These are phyloP conservation scores for Pisolithus microcarpus DNA, from an alignment of 768 basidiomycete genomes.

Conservation along the genomic window DNA sequence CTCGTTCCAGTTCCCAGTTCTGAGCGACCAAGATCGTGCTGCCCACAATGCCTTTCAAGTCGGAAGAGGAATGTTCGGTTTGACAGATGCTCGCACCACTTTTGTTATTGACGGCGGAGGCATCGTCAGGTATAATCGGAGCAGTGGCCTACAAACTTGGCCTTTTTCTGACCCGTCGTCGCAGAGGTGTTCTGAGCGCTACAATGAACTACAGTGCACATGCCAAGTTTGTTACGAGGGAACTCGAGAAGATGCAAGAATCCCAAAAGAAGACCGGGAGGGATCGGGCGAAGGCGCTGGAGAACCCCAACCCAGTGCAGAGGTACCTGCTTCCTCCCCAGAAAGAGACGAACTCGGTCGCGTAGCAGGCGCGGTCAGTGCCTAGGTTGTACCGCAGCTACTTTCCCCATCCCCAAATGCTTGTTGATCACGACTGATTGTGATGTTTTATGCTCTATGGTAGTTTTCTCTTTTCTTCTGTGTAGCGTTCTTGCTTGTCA, in stretches of 20 bases:
- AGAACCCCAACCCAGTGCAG: not conserved
- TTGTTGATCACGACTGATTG: not conserved
- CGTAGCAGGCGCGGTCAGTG: conserved; percentile 14
- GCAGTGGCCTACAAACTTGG: not conserved
- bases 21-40: conserved; percentile 62
- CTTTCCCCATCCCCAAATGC: not conserved
- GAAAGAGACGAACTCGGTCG: conserved; percentile 16
- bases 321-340: conserved; percentile 4
- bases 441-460: not conserved
- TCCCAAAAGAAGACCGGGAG: not conserved
- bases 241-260: conserved; percentile 44
- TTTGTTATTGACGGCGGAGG: conserved; percentile 73
- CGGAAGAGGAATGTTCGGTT: conserved; percentile 61
- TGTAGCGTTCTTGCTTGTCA: too few species aligned
- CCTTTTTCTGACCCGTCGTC: not conserved
- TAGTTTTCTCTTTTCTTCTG: too few species aligned
- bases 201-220: conserved; percentile 61
- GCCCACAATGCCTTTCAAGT: conserved; percentile 59
- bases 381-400: conserved; percentile 5
- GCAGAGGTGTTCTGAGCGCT: conserved; percentile 52
- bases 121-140: conserved; percentile 44
- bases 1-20: conserved; percentile 57
- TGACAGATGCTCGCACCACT: conserved; percentile 59
- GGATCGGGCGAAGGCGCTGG: not conserved
- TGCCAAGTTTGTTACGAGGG: conserved; percentile 62